A percentile compares a stretch with the other conserved stretches of the same genome.
Evolutionary conservation across 2,329 filamentous ascomycete species (phyloP).

Genomic region (Ophiostoma piceae): DNA sequence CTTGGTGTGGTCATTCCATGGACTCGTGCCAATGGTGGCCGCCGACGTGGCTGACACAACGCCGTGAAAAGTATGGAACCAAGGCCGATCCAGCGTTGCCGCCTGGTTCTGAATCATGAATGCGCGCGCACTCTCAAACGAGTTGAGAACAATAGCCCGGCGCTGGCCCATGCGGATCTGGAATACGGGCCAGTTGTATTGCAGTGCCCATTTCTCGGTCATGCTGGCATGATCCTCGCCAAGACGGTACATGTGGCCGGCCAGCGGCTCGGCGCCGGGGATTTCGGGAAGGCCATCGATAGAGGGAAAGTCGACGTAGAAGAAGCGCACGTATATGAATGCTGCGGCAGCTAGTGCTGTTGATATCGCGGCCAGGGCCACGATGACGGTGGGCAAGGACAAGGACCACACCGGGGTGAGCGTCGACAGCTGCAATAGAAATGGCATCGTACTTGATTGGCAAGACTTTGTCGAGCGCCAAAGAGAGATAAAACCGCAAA

Average conservation of each 20-base stretch:
- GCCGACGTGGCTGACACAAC: constrained; percentile 72
- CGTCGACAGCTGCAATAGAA: not conserved
- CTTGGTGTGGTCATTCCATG: constrained; percentile 80
- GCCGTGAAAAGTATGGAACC: constrained; percentile 74
- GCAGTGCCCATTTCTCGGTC: constrained; percentile 52
- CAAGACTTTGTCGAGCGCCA: not conserved
- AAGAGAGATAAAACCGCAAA: not conserved
- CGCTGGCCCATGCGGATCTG: constrained; percentile 64
- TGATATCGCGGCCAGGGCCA: not conserved
- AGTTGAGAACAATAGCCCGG: constrained; percentile 72
- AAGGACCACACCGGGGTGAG: not conserved
- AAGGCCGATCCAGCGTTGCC: constrained; percentile 69
- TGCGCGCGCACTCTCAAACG: constrained; percentile 66
- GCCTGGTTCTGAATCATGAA: constrained; percentile 78
- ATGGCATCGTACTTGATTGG: not conserved
- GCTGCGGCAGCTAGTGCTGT: not conserved
- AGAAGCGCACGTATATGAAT: not conserved
- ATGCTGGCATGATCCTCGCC: constrained; percentile 52
- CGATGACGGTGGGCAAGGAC: not conserved
- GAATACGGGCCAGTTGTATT: constrained; percentile 56
- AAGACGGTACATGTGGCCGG: constrained; percentile 58
- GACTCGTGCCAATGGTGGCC: constrained; percentile 77
- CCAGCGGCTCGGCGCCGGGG: constrained; percentile 52
- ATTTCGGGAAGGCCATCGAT: constrained; percentile 58
- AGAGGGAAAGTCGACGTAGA: constrained; percentile 38